phyloP scores from a whole-genome alignment of 1,139 yeast genomes.

The Pichia sp. region DNA sequence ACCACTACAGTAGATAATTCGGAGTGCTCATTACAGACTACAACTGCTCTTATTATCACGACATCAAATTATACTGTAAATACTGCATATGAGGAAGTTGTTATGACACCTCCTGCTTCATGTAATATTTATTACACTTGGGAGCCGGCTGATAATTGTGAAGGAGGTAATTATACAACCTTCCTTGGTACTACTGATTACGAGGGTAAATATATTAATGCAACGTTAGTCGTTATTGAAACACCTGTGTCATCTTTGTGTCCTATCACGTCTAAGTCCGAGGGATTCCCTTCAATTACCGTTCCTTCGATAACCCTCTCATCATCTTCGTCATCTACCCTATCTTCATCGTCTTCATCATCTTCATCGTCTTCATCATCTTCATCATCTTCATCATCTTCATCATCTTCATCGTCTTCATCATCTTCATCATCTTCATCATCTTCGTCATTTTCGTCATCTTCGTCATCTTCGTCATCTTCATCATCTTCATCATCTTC shows the following conservation, averaged over 20 bases:
- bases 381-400: not conserved
- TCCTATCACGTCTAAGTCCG: not conserved
- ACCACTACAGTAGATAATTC: not conserved
- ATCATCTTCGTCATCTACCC: not conserved
- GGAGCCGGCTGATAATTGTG: not conserved
- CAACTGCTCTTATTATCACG: not conserved
- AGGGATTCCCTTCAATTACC: not conserved
- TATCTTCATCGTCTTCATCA: not conserved
- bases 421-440: not conserved
- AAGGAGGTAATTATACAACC: not conserved
- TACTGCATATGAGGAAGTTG: not conserved
- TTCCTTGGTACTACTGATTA: constrained; percentile 2
- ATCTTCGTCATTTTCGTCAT: not conserved
- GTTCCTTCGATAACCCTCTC: not conserved
- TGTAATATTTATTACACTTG: not conserved
- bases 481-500: not conserved
- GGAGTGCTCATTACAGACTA: not conserved
- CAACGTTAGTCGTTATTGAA: constrained; percentile 7
- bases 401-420: not conserved
- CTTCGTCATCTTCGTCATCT: not conserved
- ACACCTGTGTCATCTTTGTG: constrained; percentile 1
- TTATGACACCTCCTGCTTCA: not conserved
- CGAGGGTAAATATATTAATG: constrained; percentile 5
- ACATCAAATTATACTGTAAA: not conserved
- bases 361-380: not conserved